phyloP scores from a whole-genome alignment of 768 basidiomycete genomes.

The Termitomyces sp. region DNA sequence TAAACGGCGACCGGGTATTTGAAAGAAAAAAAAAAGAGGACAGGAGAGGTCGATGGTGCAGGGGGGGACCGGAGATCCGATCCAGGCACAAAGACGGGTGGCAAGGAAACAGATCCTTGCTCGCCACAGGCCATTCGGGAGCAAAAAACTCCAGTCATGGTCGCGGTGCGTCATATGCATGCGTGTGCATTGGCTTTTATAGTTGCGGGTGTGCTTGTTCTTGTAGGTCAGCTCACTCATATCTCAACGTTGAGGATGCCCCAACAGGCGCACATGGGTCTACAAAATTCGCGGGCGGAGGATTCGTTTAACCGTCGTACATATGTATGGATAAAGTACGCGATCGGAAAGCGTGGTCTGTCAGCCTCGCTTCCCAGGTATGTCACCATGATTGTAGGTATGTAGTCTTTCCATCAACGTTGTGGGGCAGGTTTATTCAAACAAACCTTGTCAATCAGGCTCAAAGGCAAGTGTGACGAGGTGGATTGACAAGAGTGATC shows the following conservation, averaged over 20 bases:
- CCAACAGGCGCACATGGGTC: not conserved
- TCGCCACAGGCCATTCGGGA: constrained; percentile 4
- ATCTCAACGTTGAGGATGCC: not conserved
- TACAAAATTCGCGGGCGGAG: not conserved
- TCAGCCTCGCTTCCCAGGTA: not conserved
- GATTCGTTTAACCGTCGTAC: not conserved
- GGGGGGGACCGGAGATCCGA: constrained; percentile 23
- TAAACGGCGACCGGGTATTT: constrained; percentile 9
- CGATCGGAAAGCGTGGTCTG: not conserved
- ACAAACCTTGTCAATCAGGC: not conserved
- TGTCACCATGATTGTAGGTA: not conserved
- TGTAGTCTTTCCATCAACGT: not conserved
- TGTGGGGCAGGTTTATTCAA: not conserved
- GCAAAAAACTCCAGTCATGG: not conserved
- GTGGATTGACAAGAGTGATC: not conserved
- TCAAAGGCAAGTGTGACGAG: not conserved
- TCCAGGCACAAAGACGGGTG: constrained; percentile 26
- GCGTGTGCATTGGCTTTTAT: not conserved
- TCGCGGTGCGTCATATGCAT: not conserved
- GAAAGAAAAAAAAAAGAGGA: constrained; percentile 13
- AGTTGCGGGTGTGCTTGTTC: not conserved
- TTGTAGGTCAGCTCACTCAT: not conserved
- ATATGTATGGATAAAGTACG: not conserved
- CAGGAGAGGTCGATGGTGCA: constrained; percentile 9
- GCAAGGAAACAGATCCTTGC: constrained; percentile 16